These are phyloP conservation scores for Musa itinerans DNA, from an alignment of 176 grass and related monocot genomes.

Conservation along the genomic window DNA sequence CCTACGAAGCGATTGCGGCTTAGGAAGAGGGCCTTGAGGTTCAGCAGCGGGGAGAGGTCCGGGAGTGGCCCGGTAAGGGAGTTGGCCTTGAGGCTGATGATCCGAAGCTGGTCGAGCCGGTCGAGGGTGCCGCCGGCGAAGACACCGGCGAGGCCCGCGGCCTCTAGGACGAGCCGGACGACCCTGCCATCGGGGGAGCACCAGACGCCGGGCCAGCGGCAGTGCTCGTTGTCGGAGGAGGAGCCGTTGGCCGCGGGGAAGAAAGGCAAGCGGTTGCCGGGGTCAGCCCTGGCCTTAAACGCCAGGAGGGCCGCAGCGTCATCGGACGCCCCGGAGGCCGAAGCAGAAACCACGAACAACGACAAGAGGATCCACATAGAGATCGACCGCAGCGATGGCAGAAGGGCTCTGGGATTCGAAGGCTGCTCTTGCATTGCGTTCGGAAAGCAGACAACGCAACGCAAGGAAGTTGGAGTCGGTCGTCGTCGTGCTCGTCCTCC, in stretches of 20 bases:
- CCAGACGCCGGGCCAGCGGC: slow-evolving; percentile 35
- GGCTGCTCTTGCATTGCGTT: no score
- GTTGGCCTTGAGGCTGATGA: slow-evolving; percentile 88
- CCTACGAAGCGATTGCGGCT: slow-evolving; percentile 67
- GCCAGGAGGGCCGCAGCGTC: slow-evolving; percentile 27
- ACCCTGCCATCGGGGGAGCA: slow-evolving; percentile 32
- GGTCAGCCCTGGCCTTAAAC: slow-evolving; percentile 76
- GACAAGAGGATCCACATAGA: neutral
- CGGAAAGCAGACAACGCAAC: no score
- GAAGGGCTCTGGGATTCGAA: no score
- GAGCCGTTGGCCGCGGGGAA: neutral
- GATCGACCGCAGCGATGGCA: neutral
- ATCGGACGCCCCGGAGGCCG: neutral
- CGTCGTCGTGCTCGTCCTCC: no score
- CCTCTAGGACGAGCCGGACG: slow-evolving; percentile 66
- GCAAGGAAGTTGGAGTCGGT: no score
- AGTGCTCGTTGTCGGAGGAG: slow-evolving; percentile 13
- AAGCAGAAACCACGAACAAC: neutral
- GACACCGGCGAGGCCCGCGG: slow-evolving; percentile 46
- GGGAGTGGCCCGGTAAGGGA: slow-evolving; percentile 56
- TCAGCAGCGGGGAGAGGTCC: slow-evolving; percentile 59
- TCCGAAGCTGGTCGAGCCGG: slow-evolving; percentile 42
- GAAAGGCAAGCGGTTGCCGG: slow-evolving; percentile 23
- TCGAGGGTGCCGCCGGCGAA: slow-evolving; percentile 42
- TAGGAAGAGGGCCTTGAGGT: slow-evolving; percentile 89